These are phyloP conservation scores for Parathielavia appendiculata DNA, from an alignment of 495 filamentous ascomycete species.

Conservation along the genomic window DNA sequence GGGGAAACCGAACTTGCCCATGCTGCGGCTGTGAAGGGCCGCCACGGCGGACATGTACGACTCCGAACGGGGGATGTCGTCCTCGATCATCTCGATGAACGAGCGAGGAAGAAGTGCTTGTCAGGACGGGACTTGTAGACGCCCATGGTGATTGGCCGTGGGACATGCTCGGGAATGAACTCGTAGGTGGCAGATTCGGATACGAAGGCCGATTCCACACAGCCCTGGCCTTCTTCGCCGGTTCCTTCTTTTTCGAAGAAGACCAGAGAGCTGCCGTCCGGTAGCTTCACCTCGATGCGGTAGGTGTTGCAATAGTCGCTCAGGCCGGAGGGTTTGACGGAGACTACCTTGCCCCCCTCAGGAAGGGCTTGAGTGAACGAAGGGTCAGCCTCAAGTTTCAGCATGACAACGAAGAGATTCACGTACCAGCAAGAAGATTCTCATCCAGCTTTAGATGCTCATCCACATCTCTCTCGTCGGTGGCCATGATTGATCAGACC, in stretches of 20 bases:
- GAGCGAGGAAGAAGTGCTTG: conserved; percentile 24
- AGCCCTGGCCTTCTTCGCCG: conserved; percentile 11
- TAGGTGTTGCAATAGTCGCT: conserved; percentile 25
- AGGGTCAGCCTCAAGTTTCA: background rate
- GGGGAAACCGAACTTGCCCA: conserved; percentile 45
- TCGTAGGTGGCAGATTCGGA: conserved; percentile 22
- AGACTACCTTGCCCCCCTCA: conserved; percentile 17
- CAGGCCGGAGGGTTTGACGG: conserved; percentile 20
- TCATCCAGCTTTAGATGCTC: conserved; percentile 18
- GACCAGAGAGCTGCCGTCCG: conserved; percentile 16
- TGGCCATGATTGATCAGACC: conserved; percentile 13
- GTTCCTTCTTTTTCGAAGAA: conserved; percentile 23
- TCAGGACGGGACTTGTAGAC: conserved; percentile 21
- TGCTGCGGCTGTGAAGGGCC: conserved; percentile 39
- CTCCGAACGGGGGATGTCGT: conserved; percentile 22
- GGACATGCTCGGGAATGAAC: conserved; percentile 25
- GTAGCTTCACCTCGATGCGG: conserved; percentile 22
- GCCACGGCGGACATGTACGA: conserved; percentile 33
- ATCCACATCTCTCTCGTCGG: conserved; percentile 17
- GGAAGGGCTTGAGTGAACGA: conserved; percentile 14
- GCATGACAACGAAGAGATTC: background rate
- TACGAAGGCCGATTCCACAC: conserved; percentile 15
- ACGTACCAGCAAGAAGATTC: conserved; percentile 18
- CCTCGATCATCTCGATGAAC: conserved; percentile 27
- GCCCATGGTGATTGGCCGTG: conserved; percentile 21